Conservation (phyloP, 805 yeast species). For the Pichia sporocuriosa region DNA sequence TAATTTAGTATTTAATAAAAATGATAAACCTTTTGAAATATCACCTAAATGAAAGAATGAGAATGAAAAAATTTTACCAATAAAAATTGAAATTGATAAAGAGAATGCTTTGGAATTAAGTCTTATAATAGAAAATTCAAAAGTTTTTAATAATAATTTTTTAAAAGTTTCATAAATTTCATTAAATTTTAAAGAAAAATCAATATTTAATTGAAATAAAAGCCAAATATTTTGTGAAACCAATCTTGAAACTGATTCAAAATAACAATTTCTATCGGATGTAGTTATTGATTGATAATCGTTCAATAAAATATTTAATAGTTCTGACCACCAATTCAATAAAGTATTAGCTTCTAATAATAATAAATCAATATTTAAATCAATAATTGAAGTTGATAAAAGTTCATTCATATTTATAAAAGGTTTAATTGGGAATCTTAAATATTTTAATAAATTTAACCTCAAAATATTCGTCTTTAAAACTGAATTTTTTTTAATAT, state of each 20-base stretch:
- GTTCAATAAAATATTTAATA: constrained; percentile 28
- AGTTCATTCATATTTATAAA: constrained; percentile 7
- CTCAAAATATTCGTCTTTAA: constrained; percentile 42
- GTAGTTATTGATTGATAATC: constrained; percentile 33
- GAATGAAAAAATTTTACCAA: constrained; percentile 67
- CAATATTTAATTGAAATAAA: constrained; percentile 4
- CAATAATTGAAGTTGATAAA: constrained; percentile 5
- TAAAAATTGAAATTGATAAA: constrained; percentile 53
- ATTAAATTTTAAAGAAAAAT: constrained; percentile 13
- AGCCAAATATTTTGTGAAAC: constrained; percentile 43
- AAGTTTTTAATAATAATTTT: constrained; percentile 41
- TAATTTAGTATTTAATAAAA: constrained; percentile 50
- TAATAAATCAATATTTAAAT: constrained; percentile 9
- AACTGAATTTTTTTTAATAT: constrained; percentile 31
- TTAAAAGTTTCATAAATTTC: constrained; percentile 27
- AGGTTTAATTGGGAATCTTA: constrained; percentile 24
- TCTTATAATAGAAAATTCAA: constrained; percentile 44
- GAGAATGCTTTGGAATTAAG: constrained; percentile 45
- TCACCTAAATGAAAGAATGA: constrained; percentile 49
- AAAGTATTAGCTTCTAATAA: constrained; percentile 16
- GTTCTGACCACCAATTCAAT: constrained; percentile 49
- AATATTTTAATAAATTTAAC: constrained; percentile 39
- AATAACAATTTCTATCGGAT: constrained; percentile 44
- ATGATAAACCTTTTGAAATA: constrained; percentile 50
- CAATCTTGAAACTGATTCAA: constrained; percentile 49